phyloP scores from a whole-genome alignment of 345 rosid genomes.

The Viola odorata region DNA sequence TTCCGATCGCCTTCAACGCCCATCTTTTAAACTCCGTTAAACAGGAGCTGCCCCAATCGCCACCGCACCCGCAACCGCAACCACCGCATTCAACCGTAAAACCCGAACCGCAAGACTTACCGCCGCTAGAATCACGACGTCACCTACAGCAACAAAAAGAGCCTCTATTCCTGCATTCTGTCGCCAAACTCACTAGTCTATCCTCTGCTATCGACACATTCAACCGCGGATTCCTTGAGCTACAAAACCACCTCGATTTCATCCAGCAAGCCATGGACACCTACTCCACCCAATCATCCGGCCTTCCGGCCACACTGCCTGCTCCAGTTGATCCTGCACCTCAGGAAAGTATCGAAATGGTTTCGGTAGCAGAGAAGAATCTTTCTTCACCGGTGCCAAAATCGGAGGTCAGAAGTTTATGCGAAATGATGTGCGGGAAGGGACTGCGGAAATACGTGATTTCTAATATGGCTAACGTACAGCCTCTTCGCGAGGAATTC shows the following conservation, averaged over 20 bases:
- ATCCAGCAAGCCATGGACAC: slow-evolving; percentile 37
- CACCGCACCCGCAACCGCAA: not conserved
- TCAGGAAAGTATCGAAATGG: not conserved
- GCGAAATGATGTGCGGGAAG: slow-evolving; percentile 43
- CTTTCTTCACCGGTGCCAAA: no score
- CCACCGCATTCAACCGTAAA: not conserved
- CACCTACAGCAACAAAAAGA: slow-evolving; percentile 7
- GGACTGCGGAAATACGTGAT: slow-evolving; percentile 48
- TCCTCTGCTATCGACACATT: slow-evolving; percentile 39
- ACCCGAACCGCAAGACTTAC: slow-evolving; percentile 13
- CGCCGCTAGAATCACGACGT: not conserved
- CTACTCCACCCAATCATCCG: slow-evolving; percentile 15
- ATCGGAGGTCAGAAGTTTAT: slow-evolving; percentile 33
- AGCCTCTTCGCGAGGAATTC: slow-evolving; percentile 42
- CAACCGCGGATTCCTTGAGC: slow-evolving; percentile 40
- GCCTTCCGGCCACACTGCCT: not conserved
- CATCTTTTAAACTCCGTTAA: slow-evolving; percentile 1
- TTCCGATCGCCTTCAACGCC: not conserved
- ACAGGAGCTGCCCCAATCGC: not conserved
- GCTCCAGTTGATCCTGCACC: not conserved
- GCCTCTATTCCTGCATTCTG: slow-evolving; percentile 33
- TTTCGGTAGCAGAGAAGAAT: not conserved
- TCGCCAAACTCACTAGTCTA: slow-evolving; percentile 30
- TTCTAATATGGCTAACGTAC: slow-evolving; percentile 26
- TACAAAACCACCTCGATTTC: slow-evolving; percentile 46